Conservation (phyloP, 768 basidiomycete genomes). For the Serendipita sp. region DNA sequence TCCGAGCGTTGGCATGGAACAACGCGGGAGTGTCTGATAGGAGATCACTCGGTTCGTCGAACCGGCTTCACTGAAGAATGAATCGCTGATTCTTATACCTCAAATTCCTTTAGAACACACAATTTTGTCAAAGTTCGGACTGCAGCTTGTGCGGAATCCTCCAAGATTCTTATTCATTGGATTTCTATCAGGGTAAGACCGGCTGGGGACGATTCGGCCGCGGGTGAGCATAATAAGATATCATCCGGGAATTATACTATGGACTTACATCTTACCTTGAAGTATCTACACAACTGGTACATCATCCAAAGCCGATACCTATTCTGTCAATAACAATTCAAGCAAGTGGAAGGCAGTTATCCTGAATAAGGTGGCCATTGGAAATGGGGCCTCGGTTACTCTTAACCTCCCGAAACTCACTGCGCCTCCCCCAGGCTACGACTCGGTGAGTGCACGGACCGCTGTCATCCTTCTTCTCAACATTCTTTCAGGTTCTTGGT, state of each 20-base stretch:
- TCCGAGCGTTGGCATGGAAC: constrained; percentile 66
- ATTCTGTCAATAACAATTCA: constrained; percentile 32
- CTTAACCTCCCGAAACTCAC: constrained; percentile 39
- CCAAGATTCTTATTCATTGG: constrained; percentile 40
- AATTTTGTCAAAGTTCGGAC: constrained; percentile 30
- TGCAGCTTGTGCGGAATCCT: constrained; percentile 43
- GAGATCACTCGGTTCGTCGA: constrained; percentile 21
- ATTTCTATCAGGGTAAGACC: constrained; percentile 44
- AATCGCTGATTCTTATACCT: background rate
- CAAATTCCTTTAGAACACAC: constrained; percentile 19
- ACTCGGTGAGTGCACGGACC: constrained; percentile 19
- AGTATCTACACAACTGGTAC: constrained; percentile 60
- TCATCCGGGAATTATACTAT: background rate
- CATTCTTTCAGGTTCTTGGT: constrained; percentile 32
- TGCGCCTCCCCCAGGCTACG: background rate
- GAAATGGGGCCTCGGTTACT: constrained; percentile 36
- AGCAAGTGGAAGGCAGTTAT: constrained; percentile 41
- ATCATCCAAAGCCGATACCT: constrained; percentile 57
- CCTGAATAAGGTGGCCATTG: constrained; percentile 25
- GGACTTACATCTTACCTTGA: constrained; percentile 31
- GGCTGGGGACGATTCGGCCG: constrained; percentile 22
- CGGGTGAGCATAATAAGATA: background rate
- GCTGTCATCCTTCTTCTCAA: background rate
- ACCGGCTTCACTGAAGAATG: constrained; percentile 13
- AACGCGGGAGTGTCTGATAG: constrained; percentile 42